Percentiles rank a stretch among this genome's conserved stretches.
Evolutionary conservation across 345 rosid species (phyloP).

Genomic region (Angophora floribunda): DNA sequence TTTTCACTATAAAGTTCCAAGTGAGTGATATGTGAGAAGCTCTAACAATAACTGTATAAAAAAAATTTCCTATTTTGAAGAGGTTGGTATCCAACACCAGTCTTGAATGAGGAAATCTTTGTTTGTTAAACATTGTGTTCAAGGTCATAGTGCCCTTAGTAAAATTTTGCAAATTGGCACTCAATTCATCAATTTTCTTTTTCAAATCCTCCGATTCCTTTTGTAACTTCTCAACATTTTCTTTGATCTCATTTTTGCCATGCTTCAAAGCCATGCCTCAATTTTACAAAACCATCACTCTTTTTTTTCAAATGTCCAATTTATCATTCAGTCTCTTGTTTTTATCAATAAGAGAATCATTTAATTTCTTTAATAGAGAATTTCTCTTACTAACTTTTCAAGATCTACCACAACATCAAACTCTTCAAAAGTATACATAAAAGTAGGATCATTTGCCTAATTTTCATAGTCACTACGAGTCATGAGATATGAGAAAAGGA

Average conservation of each 20-base stretch:
- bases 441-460: too few relatives aligned
- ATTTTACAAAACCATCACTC: too few relatives aligned
- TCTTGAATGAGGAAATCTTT: neutral
- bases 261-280: too few relatives aligned
- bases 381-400: neutral
- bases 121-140: neutral
- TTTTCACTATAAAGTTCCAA: neutral
- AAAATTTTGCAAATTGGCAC: neutral
- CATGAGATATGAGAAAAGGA: neutral
- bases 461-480: too few relatives aligned
- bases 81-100: neutral
- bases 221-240: neutral
- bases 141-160: neutral
- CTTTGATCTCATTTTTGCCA: neutral
- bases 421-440: neutral
- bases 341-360: neutral
- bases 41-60: neutral
- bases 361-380: neutral
- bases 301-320: too few relatives aligned
- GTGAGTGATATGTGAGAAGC: neutral
- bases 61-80: neutral
- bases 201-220: neutral
- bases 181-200: neutral
- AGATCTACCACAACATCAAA: neutral
- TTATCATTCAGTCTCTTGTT: too few relatives aligned